Evolutionary conservation across 345 rosid species (phyloP), one percentile per base, ranked within the genome.

Genomic region (Aquilaria yunnanensis): DNA sequence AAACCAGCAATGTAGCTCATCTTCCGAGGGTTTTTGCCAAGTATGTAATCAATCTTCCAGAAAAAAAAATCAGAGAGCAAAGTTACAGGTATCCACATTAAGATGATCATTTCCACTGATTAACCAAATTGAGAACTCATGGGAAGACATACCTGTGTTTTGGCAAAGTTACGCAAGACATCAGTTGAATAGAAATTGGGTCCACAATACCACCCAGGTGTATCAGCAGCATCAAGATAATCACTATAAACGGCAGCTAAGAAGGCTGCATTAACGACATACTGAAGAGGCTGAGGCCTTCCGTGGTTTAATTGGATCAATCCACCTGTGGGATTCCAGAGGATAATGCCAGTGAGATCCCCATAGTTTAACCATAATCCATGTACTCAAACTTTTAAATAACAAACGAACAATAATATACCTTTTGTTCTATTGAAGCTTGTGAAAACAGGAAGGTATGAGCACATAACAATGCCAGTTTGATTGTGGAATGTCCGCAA

Each of bases 121-220:
- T n/a, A 48, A 68, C 14, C 41, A 8, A 46, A 47, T 50, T 10
- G 30, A 34, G 46, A 64, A 59, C 33, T 37, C 8, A 16, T 43
- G 64, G 46, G 9, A 31, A n/a, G 16, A 29, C 62, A 66, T 70
- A 90, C 99, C 93, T 94, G 99, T 7, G 87, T 71, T 80, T 67
- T 78, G 12, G 97, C 95, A 76, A 94, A 94, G 23, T 84, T 78
- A 5, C 97, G 90, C 83, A 90, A 72, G 60, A 80, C 81, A 14
- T 77, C 71, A 16, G 85, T 78, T 34, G 96, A 70, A 71, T 80
- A 94, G 80, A 94, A 94, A 63, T 78, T 85, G 56, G 99, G 95
- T 43, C 97, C 97, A 72, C 97, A 90, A 59, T 86, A 86, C 96
- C 97, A 90, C 71, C 96, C 99, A 54, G 96, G 97, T 67, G 96